Percentiles rank a stretch among this genome's conserved stretches.
Evolutionary conservation across 257 asterid species (phyloP).

Genomic region (Echites panduratus): DNA sequence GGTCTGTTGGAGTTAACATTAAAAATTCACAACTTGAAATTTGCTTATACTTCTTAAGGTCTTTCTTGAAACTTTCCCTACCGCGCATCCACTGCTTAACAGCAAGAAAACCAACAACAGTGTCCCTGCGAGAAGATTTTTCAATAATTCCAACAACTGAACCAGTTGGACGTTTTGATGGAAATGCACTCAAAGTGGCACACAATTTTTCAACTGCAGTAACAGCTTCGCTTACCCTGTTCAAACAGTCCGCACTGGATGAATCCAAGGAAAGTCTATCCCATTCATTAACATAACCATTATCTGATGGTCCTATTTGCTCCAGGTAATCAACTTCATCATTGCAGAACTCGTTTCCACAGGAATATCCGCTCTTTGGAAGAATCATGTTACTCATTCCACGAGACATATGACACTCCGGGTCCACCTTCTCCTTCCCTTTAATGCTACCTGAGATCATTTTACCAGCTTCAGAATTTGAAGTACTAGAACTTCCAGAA

Average conservation of each 20-base stretch:
- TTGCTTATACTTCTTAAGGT: conserved; percentile 41
- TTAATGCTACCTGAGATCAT: conserved; percentile 25
- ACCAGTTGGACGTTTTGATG: conserved; percentile 87
- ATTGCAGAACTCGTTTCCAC: conserved; percentile 20
- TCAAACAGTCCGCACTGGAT: conserved; percentile 16
- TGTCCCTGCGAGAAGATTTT: conserved; percentile 52
- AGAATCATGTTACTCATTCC: conserved; percentile 15
- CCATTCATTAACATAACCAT: conserved; percentile 21
- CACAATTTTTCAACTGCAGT: conserved; percentile 45
- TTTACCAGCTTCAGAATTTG: conserved; percentile 25
- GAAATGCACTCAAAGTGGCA: conserved; percentile 33
- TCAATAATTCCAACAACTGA: conserved; percentile 65
- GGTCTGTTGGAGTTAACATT: conserved; percentile 59
- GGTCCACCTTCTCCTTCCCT: conserved; percentile 41
- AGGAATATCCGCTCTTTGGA: conserved; percentile 18
- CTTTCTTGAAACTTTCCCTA: conserved; percentile 45
- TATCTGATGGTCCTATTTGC: conserved; percentile 23
- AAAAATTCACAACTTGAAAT: conserved; percentile 36
- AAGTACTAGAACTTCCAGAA: conserved; percentile 21
- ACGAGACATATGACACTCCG: conserved; percentile 17
- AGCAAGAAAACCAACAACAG: conserved; percentile 61
- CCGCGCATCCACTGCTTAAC: conserved; percentile 56
- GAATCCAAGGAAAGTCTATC: conserved; percentile 22
- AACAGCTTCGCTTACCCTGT: conserved; percentile 22
- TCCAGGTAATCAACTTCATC: conserved; percentile 23